Evolutionary conservation across 495 filamentous ascomycete genomes (phyloP).

Genomic region (Choiromyces venosus): DNA sequence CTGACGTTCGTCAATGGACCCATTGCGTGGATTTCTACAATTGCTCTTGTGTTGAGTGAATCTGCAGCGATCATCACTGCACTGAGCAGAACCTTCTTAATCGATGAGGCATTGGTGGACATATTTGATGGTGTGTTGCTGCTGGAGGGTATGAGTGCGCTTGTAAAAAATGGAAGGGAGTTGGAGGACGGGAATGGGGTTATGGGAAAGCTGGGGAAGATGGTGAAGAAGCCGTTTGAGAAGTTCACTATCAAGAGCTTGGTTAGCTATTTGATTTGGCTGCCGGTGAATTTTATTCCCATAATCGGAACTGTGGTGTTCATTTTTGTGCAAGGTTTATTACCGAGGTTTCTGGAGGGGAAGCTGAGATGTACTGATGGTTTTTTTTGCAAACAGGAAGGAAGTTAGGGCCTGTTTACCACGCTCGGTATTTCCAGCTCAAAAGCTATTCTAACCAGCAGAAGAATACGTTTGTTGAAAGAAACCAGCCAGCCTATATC

Average conservation of each 20-base stretch:
- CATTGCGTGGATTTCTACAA: constrained; percentile 68
- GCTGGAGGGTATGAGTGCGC: constrained; percentile 48
- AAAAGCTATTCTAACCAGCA: constrained; percentile 55
- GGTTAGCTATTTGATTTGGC: constrained; percentile 47
- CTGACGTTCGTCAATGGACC: constrained; percentile 81
- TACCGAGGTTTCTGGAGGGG: not conserved
- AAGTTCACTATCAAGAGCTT: constrained; percentile 46
- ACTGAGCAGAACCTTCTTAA: constrained; percentile 64
- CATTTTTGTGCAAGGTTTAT: constrained; percentile 62
- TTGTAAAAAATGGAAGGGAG: constrained; percentile 69
- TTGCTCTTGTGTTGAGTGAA: constrained; percentile 73
- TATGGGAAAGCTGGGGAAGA: constrained; percentile 65
- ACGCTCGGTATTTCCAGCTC: constrained; percentile 69
- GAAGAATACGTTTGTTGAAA: constrained; percentile 22
- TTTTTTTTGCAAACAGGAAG: constrained; percentile 8
- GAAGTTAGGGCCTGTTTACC: constrained; percentile 27
- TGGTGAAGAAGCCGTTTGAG: constrained; percentile 64
- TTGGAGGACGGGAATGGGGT: constrained; percentile 57
- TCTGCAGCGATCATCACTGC: constrained; percentile 70
- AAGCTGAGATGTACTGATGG: not conserved
- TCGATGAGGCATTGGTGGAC: constrained; percentile 77
- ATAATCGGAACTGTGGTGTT: constrained; percentile 81
- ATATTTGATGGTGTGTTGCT: constrained; percentile 82
- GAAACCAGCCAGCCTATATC: constrained; percentile 33
- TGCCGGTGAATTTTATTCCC: constrained; percentile 88